Percentiles rank a stretch among this genome's conserved stretches.
Evolutionary conservation across 2,329 filamentous ascomycete genomes (phyloP).

Genomic region (Ophidiomyces ophidiicola): DNA sequence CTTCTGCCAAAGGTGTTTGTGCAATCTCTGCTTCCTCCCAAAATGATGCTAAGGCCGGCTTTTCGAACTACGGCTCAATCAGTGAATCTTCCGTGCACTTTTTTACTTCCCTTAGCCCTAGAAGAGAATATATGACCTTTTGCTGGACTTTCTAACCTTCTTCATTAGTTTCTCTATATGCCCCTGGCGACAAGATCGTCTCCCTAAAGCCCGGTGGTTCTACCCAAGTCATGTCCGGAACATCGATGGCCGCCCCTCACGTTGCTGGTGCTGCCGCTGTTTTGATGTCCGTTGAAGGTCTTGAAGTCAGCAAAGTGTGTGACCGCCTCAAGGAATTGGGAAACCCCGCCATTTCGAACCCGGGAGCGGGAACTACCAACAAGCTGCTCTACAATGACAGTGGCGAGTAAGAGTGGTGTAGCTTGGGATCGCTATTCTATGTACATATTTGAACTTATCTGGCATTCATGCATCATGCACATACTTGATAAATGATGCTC

Average conservation of each 20-base stretch:
- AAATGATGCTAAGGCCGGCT: slow-evolving; percentile 26
- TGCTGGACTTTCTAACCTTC: too few relatives aligned
- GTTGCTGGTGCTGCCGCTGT: slow-evolving; percentile 45
- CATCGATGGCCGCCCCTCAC: slow-evolving; percentile 31
- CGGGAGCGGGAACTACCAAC: slow-evolving; percentile 19
- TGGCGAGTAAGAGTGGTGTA: slow-evolving; percentile 3
- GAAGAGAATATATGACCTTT: too few relatives aligned
- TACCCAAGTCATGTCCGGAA: slow-evolving; percentile 34
- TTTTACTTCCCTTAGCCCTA: too few relatives aligned
- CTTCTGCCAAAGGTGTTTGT: slow-evolving; percentile 27
- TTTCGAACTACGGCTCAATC: slow-evolving; percentile 29
- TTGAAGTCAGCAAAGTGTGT: slow-evolving; percentile 36
- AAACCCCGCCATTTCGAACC: slow-evolving; percentile 18
- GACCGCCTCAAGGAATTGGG: slow-evolving; percentile 44
- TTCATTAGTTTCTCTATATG: slow-evolving; percentile 42
- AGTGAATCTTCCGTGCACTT: slow-evolving; percentile 2
- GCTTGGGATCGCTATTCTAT: too few relatives aligned
- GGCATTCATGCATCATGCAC: too few relatives aligned
- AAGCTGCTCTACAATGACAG: slow-evolving; percentile 22
- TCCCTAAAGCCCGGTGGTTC: slow-evolving; percentile 39
- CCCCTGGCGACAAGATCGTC: slow-evolving; percentile 43
- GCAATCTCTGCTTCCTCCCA: slow-evolving; percentile 31
- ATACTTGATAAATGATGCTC: too few relatives aligned
- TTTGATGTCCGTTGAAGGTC: slow-evolving; percentile 39
- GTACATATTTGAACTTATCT: too few relatives aligned